Evolutionary conservation across 352 stramenopile genomes (phyloP).

Genomic region (Lagenidium giganteum): DNA sequence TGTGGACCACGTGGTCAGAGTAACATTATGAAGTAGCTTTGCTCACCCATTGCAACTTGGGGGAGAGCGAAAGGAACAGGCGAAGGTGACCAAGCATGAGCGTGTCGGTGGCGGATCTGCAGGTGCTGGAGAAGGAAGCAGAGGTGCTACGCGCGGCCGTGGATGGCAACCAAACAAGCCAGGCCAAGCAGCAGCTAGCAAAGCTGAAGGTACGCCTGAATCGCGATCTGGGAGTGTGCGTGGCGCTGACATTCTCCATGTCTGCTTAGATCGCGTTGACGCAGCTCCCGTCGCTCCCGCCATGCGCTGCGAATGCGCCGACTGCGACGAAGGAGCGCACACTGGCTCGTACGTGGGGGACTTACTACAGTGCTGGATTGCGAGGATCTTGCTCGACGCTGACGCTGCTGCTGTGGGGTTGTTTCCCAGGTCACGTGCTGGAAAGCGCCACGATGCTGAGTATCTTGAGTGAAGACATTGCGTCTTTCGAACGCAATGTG

Average conservation of each 20-base stretch:
- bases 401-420: not conserved
- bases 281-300: slow-evolving; percentile 77
- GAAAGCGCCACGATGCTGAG: slow-evolving; percentile 88
- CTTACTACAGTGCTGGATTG: too few relatives aligned
- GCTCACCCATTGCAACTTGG: not conserved
- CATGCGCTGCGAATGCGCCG: slow-evolving; percentile 39
- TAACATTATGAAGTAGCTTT: too few relatives aligned
- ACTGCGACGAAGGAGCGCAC: slow-evolving; percentile 62
- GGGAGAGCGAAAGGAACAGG: slow-evolving; percentile 3
- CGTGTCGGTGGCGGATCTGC: slow-evolving; percentile 27
- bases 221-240: not conserved
- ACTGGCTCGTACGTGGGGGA: slow-evolving; percentile 70
- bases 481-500: slow-evolving; percentile 84
- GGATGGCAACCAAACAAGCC: slow-evolving; percentile 33
- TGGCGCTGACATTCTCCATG: not conserved
- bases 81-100: slow-evolving; percentile 11
- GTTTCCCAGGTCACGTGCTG: slow-evolving; percentile 72
- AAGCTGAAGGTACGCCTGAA: slow-evolving; percentile 53
- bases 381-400: too few relatives aligned
- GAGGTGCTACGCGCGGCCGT: slow-evolving; percentile 54
- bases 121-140: slow-evolving; percentile 54
- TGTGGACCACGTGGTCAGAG: too few relatives aligned
- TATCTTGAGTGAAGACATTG: slow-evolving; percentile 80
- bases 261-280: slow-evolving; percentile 77
- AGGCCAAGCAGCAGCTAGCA: slow-evolving; percentile 38